Base-by-base conservation (phyloP, 768 basidiomycete genomes). In the Tephrocybe rancida region DNA sequence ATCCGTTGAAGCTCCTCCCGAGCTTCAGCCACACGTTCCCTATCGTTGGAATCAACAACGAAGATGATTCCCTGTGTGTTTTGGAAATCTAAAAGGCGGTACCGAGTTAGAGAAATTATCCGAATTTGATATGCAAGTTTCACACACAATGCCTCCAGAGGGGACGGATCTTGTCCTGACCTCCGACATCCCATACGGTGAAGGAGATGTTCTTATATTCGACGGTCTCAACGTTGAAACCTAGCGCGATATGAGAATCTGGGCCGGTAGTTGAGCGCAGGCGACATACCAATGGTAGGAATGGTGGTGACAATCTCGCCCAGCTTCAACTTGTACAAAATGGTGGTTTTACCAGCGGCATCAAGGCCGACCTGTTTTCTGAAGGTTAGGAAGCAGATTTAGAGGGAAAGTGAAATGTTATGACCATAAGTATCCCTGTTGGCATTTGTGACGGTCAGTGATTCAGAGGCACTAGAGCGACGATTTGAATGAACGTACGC, bases 161-260 rank as follows among this genome's bases (percentile, higher is more conserved):
- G 63, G 96, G 96, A 66, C 96, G 88, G 74, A 98, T 98, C 88
- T 98, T 99, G 79, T 99, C 96, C 79, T 99, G 96, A 66, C 96
- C 97, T 85, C 97, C 97, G 60, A 99, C 97, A 77, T 99, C 97
- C 97, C 97, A 98, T 42, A 98, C 97, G 21, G 96, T 99, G 86
- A 99, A 99, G 22, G 95, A 97, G 61, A 98, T 98, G 82, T 98
- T 99, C 85, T 98, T 98, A 80, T 99, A 98, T 75, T 98, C 96
- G 62, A 99, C 97, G 57, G 97, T 98, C 83, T 99, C 97, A 64
- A 99, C 97, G 71, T 99, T 99, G 83, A 99, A 99, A 55, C 97
- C 97, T 98, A 61, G 21, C 35, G n/a, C 48, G 56, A 51, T 54
- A 57, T 63, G 54, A 66, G 65, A 52, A 54, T 63, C 54, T 25